A percentile compares a stretch with the other conserved stretches of the same genome.
These are phyloP conservation scores for Ilyonectria robusta DNA, from an alignment of 2,329 filamentous ascomycete genomes.

Conservation along the genomic window DNA sequence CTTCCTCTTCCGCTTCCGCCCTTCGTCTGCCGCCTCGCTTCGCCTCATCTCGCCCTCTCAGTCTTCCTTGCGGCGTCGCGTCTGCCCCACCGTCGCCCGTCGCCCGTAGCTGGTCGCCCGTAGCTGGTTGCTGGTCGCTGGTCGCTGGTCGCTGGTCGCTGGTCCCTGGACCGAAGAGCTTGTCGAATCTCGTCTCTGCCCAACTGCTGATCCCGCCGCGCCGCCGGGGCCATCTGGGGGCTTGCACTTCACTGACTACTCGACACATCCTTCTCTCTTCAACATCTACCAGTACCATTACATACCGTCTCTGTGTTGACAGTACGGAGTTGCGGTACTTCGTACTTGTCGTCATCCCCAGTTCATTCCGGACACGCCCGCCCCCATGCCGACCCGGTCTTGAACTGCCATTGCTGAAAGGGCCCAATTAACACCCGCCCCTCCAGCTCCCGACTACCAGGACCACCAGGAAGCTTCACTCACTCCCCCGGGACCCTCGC, in stretches of 20 bases:
- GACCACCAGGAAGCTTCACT: constrained; percentile 50
- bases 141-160: constrained; percentile 38
- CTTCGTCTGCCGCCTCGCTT: constrained; percentile 34
- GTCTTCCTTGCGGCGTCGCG: constrained; percentile 40
- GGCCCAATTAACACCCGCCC: constrained; percentile 50
- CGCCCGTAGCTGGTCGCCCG: no score
- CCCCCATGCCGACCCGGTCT: constrained; percentile 49
- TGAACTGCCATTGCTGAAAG: constrained; percentile 48
- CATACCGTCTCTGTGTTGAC: constrained; percentile 35
- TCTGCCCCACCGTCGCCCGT: constrained; percentile 43
- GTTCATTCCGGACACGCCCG: constrained; percentile 50
- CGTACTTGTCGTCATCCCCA: constrained; percentile 49
- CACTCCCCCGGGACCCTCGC: constrained; percentile 46
- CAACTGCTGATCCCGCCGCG: constrained; percentile 50
- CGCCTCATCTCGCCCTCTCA: constrained; percentile 25
- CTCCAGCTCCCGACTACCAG: constrained; percentile 48
- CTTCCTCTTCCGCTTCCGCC: constrained; percentile 33
- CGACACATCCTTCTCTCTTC: constrained; percentile 38
- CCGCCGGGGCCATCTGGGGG: constrained; percentile 40
- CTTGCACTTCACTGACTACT: constrained; percentile 35
- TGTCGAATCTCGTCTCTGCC: constrained; percentile 48
- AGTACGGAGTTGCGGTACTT: constrained; percentile 42
- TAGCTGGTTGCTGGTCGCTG: constrained; percentile 37
- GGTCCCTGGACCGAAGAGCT: constrained; percentile 45
- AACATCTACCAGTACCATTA: constrained; percentile 33